These are phyloP conservation scores for Debaryomyces prosopidis DNA, from an alignment of 805 yeast genomes.

Conservation along the genomic window DNA sequence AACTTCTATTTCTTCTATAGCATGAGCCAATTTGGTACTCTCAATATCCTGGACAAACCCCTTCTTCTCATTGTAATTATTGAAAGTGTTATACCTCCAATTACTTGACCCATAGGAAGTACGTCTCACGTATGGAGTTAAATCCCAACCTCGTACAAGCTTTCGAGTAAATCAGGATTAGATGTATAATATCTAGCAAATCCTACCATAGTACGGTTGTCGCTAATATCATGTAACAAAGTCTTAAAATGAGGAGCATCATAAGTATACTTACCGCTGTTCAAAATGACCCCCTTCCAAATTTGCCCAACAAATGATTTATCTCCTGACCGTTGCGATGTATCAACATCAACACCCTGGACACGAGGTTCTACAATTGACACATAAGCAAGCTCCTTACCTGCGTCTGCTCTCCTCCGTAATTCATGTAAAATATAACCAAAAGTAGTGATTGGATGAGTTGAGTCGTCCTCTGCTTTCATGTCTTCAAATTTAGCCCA, in stretches of 20 bases:
- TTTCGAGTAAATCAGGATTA: conserved; percentile 45
- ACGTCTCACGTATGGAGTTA: conserved; percentile 39
- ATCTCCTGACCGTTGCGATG: conserved; percentile 9
- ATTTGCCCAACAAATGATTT: conserved; percentile 23
- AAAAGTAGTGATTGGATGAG: conserved; percentile 24
- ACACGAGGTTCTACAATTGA: conserved; percentile 30
- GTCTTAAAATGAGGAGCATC: conserved; percentile 6
- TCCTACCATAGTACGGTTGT: conserved; percentile 43
- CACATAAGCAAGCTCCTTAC: conserved; percentile 32
- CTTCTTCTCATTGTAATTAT: conserved; percentile 10
- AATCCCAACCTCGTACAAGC: conserved; percentile 35
- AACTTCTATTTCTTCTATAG: too few species aligned
- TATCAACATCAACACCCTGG: conserved; percentile 8
- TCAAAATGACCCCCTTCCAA: conserved; percentile 21
- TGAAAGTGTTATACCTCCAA: conserved; percentile 21
- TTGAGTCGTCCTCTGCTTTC: conserved; percentile 28
- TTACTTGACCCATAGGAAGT: conserved; percentile 36
- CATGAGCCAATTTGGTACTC: too few species aligned
- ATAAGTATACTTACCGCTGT: conserved; percentile 16
- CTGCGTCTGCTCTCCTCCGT: conserved; percentile 24
- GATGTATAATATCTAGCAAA: conserved; percentile 41
- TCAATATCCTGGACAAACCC: too few species aligned
- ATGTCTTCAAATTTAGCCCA: conserved; percentile 33
- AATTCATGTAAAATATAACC: conserved; percentile 30
- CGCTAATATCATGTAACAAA: conserved; percentile 10